phyloP scores from a whole-genome alignment of 2,329 filamentous ascomycete species.

The Colletotrichum lupini region DNA sequence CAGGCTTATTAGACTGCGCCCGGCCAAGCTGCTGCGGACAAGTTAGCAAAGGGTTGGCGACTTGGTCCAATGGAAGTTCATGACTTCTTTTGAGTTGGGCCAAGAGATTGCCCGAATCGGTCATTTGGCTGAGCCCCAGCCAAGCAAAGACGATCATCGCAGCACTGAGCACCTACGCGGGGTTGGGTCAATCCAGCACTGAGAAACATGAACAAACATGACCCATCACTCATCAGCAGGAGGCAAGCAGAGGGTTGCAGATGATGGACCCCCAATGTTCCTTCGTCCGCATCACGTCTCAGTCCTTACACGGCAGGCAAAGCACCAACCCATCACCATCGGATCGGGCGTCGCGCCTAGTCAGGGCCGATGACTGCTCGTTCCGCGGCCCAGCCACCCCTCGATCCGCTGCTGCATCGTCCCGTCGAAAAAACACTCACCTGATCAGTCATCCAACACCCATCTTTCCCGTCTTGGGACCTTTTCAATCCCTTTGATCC shows the following conservation, averaged over 20 bases:
- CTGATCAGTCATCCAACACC: slow-evolving; percentile 11
- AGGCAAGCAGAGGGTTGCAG: not conserved
- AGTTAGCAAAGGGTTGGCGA: slow-evolving; percentile 29
- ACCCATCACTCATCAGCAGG: not conserved
- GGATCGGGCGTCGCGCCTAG: slow-evolving; percentile 26
- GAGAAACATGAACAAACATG: not conserved
- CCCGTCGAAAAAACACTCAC: not conserved
- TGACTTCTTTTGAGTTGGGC: not conserved
- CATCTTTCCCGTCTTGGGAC: not conserved
- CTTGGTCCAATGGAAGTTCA: not conserved
- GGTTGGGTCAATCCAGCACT: not conserved
- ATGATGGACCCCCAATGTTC: not conserved
- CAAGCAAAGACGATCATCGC: not conserved
- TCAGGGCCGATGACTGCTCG: slow-evolving; percentile 6
- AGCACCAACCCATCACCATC: not conserved
- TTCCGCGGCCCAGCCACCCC: not conserved
- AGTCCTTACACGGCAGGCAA: not conserved
- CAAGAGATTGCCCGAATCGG: not conserved
- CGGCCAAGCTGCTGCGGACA: slow-evolving; percentile 31
- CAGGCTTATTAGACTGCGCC: slow-evolving; percentile 15
- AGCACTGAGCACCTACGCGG: not conserved
- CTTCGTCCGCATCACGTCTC: not conserved
- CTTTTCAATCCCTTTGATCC: not conserved
- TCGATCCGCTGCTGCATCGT: not conserved
- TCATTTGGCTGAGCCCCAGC: slow-evolving; percentile 10